These are phyloP conservation scores for Aulographum hederae DNA, from an alignment of 2,329 filamentous ascomycete genomes.

Conservation along the genomic window DNA sequence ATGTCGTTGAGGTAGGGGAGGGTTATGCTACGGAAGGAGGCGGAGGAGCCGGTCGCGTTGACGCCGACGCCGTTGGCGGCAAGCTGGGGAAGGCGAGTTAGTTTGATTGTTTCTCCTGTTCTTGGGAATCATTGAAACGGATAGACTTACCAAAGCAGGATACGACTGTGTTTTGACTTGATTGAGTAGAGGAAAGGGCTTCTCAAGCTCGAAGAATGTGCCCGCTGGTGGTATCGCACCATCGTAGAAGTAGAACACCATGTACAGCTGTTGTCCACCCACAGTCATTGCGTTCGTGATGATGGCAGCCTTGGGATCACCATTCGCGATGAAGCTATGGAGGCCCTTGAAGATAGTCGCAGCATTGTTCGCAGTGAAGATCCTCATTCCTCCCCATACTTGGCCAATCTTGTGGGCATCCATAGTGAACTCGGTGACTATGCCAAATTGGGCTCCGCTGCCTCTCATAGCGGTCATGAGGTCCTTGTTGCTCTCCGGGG, in stretches of 20 bases:
- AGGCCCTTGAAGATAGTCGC: background rate
- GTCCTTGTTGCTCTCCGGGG: background rate
- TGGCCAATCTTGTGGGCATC: background rate
- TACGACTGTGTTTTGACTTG: slow-evolving; percentile 8
- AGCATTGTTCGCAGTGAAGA: background rate
- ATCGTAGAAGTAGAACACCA: slow-evolving; percentile 1
- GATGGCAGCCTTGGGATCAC: slow-evolving; percentile 1
- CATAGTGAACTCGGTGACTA: background rate
- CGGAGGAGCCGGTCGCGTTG: too few species aligned
- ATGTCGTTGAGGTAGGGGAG: slow-evolving; percentile 11
- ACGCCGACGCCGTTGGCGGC: too few species aligned
- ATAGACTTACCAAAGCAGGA: slow-evolving; percentile 13
- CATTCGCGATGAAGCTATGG: slow-evolving; percentile 3
- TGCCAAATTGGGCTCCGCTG: slow-evolving; percentile 1
- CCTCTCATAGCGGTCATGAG: background rate
- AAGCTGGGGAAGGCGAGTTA: too few species aligned
- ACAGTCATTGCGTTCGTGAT: slow-evolving; percentile 7
- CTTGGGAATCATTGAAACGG: slow-evolving; percentile 1
- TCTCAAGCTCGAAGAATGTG: background rate
- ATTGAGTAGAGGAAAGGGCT: background rate
- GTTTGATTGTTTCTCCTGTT: background rate
- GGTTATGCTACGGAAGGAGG: slow-evolving; percentile 12
- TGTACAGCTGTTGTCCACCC: background rate
- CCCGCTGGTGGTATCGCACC: background rate
- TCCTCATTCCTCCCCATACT: slow-evolving; percentile 1